phyloP scores from a whole-genome alignment of 1,284 basidiomycete species.

The Agaricales sp. region DNA sequence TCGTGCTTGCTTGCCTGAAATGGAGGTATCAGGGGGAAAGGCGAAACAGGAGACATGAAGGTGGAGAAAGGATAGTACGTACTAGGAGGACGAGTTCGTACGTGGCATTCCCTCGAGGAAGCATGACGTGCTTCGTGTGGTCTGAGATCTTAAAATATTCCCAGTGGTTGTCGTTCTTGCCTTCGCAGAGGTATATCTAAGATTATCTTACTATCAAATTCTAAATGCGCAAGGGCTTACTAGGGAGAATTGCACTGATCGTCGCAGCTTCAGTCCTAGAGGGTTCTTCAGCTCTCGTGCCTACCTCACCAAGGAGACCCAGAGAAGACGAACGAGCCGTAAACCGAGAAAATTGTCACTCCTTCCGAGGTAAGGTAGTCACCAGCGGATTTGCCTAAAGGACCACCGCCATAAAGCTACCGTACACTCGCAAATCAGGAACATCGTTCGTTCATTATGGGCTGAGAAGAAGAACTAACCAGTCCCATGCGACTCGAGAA shows the following conservation, averaged over 20 bases:
- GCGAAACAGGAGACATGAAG: too few relatives aligned
- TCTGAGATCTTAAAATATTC: conserved; percentile 14
- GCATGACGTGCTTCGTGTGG: conserved; percentile 6
- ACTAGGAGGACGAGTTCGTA: conserved; percentile 12
- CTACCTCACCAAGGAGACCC: too few relatives aligned
- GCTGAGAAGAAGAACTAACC: conserved; percentile 9
- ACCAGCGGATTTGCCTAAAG: conserved; percentile 14
- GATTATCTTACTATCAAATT: too few relatives aligned
- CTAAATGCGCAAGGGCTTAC: conserved; percentile 8
- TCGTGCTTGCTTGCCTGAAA: not conserved
- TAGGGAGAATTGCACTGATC: conserved; percentile 11
- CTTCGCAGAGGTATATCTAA: too few relatives aligned
- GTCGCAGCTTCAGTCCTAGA: conserved; percentile 14
- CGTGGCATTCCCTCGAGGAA: conserved; percentile 10
- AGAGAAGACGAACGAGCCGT: too few relatives aligned
- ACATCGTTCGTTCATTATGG: not conserved
- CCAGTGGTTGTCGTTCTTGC: conserved; percentile 15
- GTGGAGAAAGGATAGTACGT: conserved; percentile 5
- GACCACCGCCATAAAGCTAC: conserved; percentile 16
- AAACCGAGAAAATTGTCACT: conserved; percentile 13
- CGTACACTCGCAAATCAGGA: not conserved
- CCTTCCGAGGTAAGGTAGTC: conserved; percentile 14
- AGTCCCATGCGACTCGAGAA: conserved; percentile 11
- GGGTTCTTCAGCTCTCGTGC: too few relatives aligned
- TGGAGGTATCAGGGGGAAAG: too few relatives aligned